Percentiles rank a stretch among this genome's conserved stretches.
These are phyloP conservation scores for Microstegium vimineum DNA, from an alignment of 176 grass and related monocot genomes.

Conservation along the genomic window DNA sequence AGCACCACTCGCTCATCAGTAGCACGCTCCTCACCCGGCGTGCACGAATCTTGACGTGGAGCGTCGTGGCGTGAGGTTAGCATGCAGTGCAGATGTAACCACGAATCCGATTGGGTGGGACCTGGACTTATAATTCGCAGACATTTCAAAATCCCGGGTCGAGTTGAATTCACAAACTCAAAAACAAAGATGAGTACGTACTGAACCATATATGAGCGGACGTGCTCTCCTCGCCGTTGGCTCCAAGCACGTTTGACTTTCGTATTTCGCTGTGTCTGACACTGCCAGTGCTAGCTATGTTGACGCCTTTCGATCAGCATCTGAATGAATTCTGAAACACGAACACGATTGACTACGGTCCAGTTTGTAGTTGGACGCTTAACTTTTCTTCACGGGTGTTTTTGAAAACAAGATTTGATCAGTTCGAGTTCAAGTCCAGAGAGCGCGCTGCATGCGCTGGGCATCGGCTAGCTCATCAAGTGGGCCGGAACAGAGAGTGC, in stretches of 20 bases:
- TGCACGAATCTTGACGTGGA: background rate
- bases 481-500: background rate
- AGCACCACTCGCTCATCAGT: background rate
- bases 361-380: constrained; percentile 6
- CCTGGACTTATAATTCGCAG: no score
- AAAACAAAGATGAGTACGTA: no score
- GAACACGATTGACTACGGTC: background rate
- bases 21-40: background rate
- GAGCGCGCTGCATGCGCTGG: background rate
- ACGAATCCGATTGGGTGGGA: no score
- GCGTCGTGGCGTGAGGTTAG: background rate
- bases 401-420: background rate
- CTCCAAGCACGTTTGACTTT: constrained; percentile 24
- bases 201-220: no score
- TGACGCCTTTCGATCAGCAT: background rate
- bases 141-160: no score
- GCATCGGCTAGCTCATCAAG: background rate
- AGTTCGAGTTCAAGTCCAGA: constrained; percentile 1
- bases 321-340: background rate
- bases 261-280: background rate
- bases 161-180: background rate
- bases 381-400: background rate
- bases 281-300: no score
- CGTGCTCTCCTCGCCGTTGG: background rate
- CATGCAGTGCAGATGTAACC: background rate